Conservation (phyloP, 1,284 basidiomycete species). For the Violaceomyces palustris region DNA sequence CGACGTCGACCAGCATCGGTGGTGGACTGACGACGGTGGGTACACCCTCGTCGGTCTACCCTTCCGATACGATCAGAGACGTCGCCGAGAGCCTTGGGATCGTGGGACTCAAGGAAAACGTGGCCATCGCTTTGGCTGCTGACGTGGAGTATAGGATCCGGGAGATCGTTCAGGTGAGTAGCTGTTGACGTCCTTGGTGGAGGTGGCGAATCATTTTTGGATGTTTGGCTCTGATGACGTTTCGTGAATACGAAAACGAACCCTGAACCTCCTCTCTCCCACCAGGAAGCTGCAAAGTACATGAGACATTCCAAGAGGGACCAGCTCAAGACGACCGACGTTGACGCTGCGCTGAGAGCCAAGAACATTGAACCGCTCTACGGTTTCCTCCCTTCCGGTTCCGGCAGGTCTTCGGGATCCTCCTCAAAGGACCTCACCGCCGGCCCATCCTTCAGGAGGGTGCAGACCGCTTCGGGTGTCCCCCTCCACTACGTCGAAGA, state of each 20-base stretch:
- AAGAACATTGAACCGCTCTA: conserved; percentile 74
- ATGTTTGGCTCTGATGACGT: no score
- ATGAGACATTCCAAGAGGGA: conserved; percentile 89
- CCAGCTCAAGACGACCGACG: conserved; percentile 78
- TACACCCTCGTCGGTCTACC: conserved; percentile 39
- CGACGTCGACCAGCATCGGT: no score
- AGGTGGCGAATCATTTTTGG: no score
- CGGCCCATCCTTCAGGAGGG: conserved; percentile 50
- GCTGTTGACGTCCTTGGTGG: no score
- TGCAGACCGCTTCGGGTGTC: conserved; percentile 51
- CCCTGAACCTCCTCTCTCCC: no score
- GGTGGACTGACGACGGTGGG: no score
- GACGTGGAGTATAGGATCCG: conserved; percentile 96
- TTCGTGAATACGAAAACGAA: no score
- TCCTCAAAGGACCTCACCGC: conserved; percentile 17
- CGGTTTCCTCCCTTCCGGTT: conserved; percentile 35
- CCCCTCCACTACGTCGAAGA: conserved; percentile 84
- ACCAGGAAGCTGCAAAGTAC: conserved; percentile 94
- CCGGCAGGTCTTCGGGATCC: conserved; percentile 15
- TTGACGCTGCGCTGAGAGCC: conserved; percentile 86
- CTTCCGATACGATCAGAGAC: conserved; percentile 58
- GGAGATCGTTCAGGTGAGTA: conserved; percentile 82
- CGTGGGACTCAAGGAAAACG: conserved; percentile 69
- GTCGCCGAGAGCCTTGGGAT: conserved; percentile 84
- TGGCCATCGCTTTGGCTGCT: conserved; percentile 79